Evolutionary conservation across 1,284 basidiomycete species (phyloP), one percentile per base, ranked within the genome.

Genomic region (Sutorius eximius): DNA sequence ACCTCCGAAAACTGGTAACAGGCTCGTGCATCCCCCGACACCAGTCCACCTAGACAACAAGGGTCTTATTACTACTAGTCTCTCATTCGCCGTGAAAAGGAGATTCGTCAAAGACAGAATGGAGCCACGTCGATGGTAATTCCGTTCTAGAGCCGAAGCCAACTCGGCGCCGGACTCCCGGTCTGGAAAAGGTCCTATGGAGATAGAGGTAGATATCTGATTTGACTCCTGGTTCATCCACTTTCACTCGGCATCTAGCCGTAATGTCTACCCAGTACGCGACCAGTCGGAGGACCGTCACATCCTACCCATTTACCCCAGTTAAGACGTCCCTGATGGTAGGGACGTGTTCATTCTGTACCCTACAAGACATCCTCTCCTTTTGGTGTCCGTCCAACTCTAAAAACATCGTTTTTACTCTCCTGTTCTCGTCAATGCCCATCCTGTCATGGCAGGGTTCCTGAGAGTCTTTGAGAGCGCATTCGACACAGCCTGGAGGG

Each of bases 391-490:
- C 82, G 1, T 82, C 82, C 0, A 45, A 61, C 5, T 63, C 54
- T 1, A 56, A 61, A 5, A 75, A 88, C 56, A 67, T 67, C 22
- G 73, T 90, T 22, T 91, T 82, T 62, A 85, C 87, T 2, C 86
- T 87, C 0, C 77, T 80, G 12, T 88, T 82, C 0, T 80, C 86
- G 8, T 86, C 89, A 1, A 67, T 91, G 8, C 87, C 89, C 3
- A 62, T 80, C 18, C 68, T 89, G 20, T 68, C 74, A 43, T 54
- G 55, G 71, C 45, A 46, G 22, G 73, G 72, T 8, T 68, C 46
- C 32, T 59, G 60, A 74, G 75, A 45, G 79, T 78, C 0, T 87
- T 89, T 60, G 78, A 85, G 9, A 77, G 77, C 16, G 73, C 80
- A 20, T 91, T 90, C 62, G 63, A 71, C 46, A 77, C 75, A 5